Percentiles rank a stretch among this genome's conserved stretches.
These are phyloP conservation scores for Lentinula edodes DNA, from an alignment of 768 basidiomycete species.

Conservation along the genomic window DNA sequence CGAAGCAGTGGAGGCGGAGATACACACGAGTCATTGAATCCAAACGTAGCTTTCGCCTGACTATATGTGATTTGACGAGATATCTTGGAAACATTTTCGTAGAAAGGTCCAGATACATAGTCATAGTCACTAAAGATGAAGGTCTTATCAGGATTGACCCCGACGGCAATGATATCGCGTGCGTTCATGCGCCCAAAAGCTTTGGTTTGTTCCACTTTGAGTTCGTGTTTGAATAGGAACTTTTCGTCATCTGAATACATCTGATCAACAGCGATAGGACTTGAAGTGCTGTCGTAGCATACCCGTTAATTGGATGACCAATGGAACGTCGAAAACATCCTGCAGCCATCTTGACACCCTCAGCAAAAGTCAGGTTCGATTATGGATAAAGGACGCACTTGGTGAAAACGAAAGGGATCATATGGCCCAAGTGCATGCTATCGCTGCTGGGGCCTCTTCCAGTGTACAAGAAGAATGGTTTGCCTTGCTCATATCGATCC, in stretches of 20 bases:
- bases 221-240: constrained; percentile 94
- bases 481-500: constrained; percentile 92
- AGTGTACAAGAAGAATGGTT: constrained; percentile 97
- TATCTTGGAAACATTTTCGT: constrained; percentile 89
- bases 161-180: constrained; percentile 95
- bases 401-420: constrained; percentile 96
- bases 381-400: constrained; percentile 51
- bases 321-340: constrained; percentile 89
- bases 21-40: constrained; percentile 91
- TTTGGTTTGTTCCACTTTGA: constrained; percentile 85
- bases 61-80: constrained; percentile 90
- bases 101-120: constrained; percentile 89
- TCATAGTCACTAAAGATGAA: constrained; percentile 96
- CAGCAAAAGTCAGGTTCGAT: not conserved
- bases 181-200: constrained; percentile 81
- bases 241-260: constrained; percentile 84
- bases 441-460: constrained; percentile 95
- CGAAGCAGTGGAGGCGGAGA: not conserved
- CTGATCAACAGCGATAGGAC: too few species aligned
- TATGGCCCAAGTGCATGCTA: constrained; percentile 96
- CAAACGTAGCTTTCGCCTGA: constrained; percentile 93
- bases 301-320: constrained; percentile 96
- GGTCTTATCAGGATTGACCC: constrained; percentile 86
- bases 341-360: constrained; percentile 79
- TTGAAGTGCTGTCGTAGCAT: constrained; percentile 8